Conservation (phyloP, 192 early-diverging fungal species). For the Backusella psychrophila region DNA sequence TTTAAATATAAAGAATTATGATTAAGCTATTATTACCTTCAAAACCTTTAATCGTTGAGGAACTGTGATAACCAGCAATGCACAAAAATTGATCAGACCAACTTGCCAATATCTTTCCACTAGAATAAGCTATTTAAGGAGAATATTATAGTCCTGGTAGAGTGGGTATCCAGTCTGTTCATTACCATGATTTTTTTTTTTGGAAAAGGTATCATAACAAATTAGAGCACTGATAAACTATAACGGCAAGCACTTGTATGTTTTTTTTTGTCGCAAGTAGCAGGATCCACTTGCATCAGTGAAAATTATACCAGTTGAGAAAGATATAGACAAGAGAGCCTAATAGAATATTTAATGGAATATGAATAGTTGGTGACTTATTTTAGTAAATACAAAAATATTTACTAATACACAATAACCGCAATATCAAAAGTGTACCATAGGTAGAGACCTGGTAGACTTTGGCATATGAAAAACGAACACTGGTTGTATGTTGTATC, state of each 20-base stretch:
- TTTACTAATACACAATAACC: background rate
- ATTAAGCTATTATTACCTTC: too few species aligned
- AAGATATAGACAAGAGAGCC: background rate
- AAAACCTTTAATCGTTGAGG: too few species aligned
- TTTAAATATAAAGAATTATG: too few species aligned
- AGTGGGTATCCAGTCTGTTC: background rate
- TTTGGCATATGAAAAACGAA: too few species aligned
- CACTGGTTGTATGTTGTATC: too few species aligned
- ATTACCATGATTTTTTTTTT: background rate
- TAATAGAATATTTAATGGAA: background rate
- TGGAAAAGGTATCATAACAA: background rate
- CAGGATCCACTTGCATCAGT: background rate
- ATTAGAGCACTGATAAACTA: background rate
- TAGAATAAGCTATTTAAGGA: too few species aligned
- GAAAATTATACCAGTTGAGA: background rate
- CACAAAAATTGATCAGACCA: too few species aligned
- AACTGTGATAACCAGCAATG: too few species aligned
- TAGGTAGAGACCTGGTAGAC: background rate
- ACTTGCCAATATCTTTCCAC: too few species aligned
- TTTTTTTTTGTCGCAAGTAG: background rate
- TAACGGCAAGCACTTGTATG: background rate
- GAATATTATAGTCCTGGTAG: background rate
- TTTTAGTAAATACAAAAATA: background rate
- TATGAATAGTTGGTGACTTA: too few species aligned
- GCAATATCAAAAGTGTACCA: background rate